Evolutionary conservation across 1,284 basidiomycete species (phyloP).

Genomic region (Tilletia indica): DNA sequence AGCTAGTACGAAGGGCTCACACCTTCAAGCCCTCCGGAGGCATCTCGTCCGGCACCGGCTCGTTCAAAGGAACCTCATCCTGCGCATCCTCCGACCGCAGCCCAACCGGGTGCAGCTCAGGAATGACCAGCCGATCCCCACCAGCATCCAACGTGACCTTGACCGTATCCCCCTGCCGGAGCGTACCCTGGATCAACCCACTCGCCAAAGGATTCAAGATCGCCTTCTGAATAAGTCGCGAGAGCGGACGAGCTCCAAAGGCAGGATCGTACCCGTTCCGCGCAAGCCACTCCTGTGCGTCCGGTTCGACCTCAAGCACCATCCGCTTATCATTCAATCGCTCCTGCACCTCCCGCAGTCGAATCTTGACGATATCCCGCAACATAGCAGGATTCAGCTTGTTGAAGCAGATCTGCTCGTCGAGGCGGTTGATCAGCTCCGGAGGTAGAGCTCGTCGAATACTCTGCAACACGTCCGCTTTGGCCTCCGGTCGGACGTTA

Average conservation of each 20-base stretch:
- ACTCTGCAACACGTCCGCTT: conserved; percentile 70
- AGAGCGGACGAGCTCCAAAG: conserved; percentile 74
- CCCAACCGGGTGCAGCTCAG: neutral
- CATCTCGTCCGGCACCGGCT: neutral
- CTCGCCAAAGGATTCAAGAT: conserved; percentile 47
- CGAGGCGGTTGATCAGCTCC: conserved; percentile 83
- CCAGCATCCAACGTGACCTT: neutral
- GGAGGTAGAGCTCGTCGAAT: conserved; percentile 67
- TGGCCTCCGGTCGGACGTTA: conserved; percentile 67
- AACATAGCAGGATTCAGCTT: conserved; percentile 86
- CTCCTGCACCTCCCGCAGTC: conserved; percentile 29
- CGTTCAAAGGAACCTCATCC: neutral
- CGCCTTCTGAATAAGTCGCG: conserved; percentile 47
- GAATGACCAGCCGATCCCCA: neutral
- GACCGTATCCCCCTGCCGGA: conserved; percentile 32
- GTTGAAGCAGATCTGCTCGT: conserved; percentile 60
- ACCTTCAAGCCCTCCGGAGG: neutral
- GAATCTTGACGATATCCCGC: conserved; percentile 72
- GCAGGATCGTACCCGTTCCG: conserved; percentile 76
- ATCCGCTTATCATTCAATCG: conserved; percentile 61
- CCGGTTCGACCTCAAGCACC: conserved; percentile 68
- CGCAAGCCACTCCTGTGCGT: conserved; percentile 72
- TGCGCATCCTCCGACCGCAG: neutral
- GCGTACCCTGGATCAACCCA: conserved; percentile 32
- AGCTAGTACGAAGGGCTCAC: too few relatives aligned